phyloP scores from a whole-genome alignment of 306 rosid genomes.

The Ormosia emarginata region DNA sequence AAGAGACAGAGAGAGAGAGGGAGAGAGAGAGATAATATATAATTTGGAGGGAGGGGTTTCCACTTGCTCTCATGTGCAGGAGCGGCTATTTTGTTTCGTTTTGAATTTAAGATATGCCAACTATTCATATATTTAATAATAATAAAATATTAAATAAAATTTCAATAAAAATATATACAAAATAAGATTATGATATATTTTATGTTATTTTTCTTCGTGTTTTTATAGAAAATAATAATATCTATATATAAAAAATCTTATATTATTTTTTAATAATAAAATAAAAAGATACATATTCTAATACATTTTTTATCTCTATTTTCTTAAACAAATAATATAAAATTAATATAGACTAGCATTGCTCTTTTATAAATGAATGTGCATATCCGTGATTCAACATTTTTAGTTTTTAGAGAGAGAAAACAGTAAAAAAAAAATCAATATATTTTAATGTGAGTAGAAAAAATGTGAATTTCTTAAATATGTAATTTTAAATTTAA shows the following conservation, averaged over 20 bases:
- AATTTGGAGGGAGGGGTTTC: constrained; percentile 36
- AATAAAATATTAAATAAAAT: no score
- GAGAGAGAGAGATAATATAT: not conserved
- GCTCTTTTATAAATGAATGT: not conserved
- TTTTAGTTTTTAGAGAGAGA: not conserved
- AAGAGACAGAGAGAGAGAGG: not conserved
- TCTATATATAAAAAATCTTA: no score
- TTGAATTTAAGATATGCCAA: not conserved
- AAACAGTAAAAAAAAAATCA: not conserved
- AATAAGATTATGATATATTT: not conserved
- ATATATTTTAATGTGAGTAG: no score
- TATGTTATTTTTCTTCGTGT: no score
- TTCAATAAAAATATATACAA: not conserved
- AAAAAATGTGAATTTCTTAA: no score
- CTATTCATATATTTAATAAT: not conserved
- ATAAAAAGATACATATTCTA: no score
- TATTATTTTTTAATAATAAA: no score
- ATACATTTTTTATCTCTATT: no score
- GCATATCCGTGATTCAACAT: not conserved
- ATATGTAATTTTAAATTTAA: no score
- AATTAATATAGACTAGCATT: no score
- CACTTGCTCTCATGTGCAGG: constrained; percentile 18
- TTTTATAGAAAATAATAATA: no score
- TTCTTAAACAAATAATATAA: no score
- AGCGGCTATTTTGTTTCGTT: not conserved